Evolutionary conservation across 352 stramenopile species (phyloP), one percentile per base, ranked within the genome.

Genomic region (Globisporangium nodosum): DNA sequence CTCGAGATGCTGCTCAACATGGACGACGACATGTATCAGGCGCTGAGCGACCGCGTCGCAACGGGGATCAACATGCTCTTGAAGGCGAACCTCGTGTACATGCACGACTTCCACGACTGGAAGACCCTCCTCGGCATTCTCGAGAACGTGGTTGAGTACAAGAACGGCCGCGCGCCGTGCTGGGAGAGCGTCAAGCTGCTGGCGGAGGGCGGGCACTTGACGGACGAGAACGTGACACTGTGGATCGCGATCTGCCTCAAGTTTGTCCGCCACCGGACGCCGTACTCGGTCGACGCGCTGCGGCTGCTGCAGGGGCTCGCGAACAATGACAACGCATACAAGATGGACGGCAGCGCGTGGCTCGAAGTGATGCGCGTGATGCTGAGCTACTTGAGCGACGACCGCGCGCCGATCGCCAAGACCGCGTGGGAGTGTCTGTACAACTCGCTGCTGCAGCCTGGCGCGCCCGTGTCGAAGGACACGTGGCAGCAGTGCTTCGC

Each of bases 81-180:
- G 20, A 93, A 93, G 69, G 85, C 85, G 1, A 95, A 95, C 40
- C 65, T 91, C 16, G 83, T 93, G 62, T 95, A 95, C 73, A 91
- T 95, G 83, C 78, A 92, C 61, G 70, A 90, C 35, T 91, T 90
- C 52, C 70, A 85, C 66, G 83, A 94, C 54, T 90, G 84, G 81
- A 51, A 78, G n/a, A 71, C 89, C 15, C 62, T 91, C 16, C 57
- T 93, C 54, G 76, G 79, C 20, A 85, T 95, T 33, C 54, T 95
- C 18, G 73, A 88, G 49, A 81, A 85, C 39, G 78, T 92, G 1
- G 81, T 90, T 15, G 78, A 90, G 72, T 87, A 87, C 63, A 88
- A 87, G 21, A 88, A 87, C 50, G 83, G 76, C 13, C 74, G 80
- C 9, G 71, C 78, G 5, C 69, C 80, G 24, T 90, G 81, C 61